Percentiles rank a stretch among this genome's conserved stretches.
These are phyloP conservation scores for Scheffersomyces spartinae DNA, from an alignment of 805 yeast species.

Conservation along the genomic window DNA sequence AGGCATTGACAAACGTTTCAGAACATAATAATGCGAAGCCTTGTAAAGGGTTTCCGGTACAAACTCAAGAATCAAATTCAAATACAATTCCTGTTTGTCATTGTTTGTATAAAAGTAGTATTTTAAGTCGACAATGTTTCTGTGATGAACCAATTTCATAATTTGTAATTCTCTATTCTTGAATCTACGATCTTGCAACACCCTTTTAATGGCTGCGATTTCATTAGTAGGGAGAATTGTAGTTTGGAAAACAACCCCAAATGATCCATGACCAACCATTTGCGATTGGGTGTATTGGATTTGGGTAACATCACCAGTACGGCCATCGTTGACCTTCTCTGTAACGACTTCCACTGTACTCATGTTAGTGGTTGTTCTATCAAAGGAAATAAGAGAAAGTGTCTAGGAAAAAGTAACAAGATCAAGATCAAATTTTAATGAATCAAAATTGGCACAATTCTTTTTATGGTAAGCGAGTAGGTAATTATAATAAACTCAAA, in stretches of 20 bases:
- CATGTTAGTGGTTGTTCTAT: slow-evolving; percentile 17
- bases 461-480: background rate
- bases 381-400: slow-evolving; percentile 1
- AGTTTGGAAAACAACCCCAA: slow-evolving; percentile 94
- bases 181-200: slow-evolving; percentile 90
- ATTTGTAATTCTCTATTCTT: slow-evolving; percentile 91
- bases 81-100: slow-evolving; percentile 69
- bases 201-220: slow-evolving; percentile 88
- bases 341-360: slow-evolving; percentile 37
- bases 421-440: slow-evolving; percentile 1
- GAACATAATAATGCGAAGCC: slow-evolving; percentile 74
- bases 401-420: background rate
- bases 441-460: background rate
- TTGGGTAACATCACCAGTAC: slow-evolving; percentile 46
- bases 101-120: slow-evolving; percentile 73
- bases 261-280: slow-evolving; percentile 98
- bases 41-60: slow-evolving; percentile 95
- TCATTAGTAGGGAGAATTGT: slow-evolving; percentile 62
- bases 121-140: slow-evolving; percentile 76
- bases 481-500: slow-evolving; percentile 3
- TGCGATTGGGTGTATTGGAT: slow-evolving; percentile 73
- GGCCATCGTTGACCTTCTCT: slow-evolving; percentile 64
- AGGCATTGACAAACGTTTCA: slow-evolving; percentile 74
- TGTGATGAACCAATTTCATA: slow-evolving; percentile 81
- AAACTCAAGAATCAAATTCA: slow-evolving; percentile 82